Evolutionary conservation across 2,329 filamentous ascomycete species (phyloP).

Genomic region (Hyphodiscus sp.): DNA sequence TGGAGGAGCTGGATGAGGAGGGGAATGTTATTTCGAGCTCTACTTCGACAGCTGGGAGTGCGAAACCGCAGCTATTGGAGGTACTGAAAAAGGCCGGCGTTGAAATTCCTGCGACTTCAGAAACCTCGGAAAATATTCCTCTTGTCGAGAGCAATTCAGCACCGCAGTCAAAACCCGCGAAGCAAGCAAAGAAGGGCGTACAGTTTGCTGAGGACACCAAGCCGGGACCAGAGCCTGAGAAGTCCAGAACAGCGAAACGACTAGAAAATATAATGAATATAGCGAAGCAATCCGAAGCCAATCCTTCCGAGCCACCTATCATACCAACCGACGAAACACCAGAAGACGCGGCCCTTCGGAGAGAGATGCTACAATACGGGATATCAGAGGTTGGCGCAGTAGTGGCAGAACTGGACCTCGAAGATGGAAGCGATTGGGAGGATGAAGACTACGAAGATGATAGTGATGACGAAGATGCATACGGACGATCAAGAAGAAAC

Average conservation of each 20-base stretch:
- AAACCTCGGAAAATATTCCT: slow-evolving; percentile 5
- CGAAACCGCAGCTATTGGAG: slow-evolving; percentile 62
- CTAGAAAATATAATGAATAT: slow-evolving; percentile 51
- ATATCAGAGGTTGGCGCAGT: slow-evolving; percentile 84
- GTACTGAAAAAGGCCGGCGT: slow-evolving; percentile 73
- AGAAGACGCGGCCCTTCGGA: slow-evolving; percentile 73
- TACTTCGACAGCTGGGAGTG: slow-evolving; percentile 60
- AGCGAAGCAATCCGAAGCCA: slow-evolving; percentile 47
- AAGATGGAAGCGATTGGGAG: slow-evolving; percentile 58
- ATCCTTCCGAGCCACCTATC: slow-evolving; percentile 38
- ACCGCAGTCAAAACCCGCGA: slow-evolving; percentile 11
- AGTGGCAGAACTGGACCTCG: slow-evolving; percentile 83
- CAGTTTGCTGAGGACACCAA: slow-evolving; percentile 58
- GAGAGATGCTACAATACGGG: slow-evolving; percentile 87
- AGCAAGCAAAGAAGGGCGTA: slow-evolving; percentile 48
- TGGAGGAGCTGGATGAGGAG: slow-evolving; percentile 86
- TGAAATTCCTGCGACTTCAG: slow-evolving; percentile 35
- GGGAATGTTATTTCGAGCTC: slow-evolving; percentile 71
- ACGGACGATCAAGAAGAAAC: slow-evolving; percentile 63
- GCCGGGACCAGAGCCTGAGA: slow-evolving; percentile 26
- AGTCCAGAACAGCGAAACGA: slow-evolving; percentile 29
- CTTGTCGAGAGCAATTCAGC: slow-evolving; percentile 2
- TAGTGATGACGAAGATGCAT: slow-evolving; percentile 59
- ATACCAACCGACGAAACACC: slow-evolving; percentile 68
- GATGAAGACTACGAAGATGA: slow-evolving; percentile 45